Evolutionary conservation across 306 rosid genomes (phyloP).

Genomic region (Acacia crassicarpa): DNA sequence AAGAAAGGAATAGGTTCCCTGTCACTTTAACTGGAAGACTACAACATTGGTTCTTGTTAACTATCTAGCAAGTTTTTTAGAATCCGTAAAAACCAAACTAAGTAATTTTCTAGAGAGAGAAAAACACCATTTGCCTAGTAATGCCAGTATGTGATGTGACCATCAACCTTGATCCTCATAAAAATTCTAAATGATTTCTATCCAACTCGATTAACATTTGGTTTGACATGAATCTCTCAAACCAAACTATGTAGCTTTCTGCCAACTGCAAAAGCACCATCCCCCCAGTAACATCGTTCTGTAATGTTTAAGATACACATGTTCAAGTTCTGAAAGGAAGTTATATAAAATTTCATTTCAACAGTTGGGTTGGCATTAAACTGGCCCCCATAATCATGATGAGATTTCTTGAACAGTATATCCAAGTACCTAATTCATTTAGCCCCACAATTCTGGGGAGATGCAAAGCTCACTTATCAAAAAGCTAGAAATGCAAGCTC

Average conservation of each 20-base stretch:
- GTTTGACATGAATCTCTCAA: not conserved
- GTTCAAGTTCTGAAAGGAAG: not conserved
- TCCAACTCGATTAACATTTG: not conserved
- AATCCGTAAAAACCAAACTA: not conserved
- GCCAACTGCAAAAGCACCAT: not conserved
- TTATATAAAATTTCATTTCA: not conserved
- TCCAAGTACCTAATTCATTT: not conserved
- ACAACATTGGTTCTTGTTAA: conserved; percentile 3
- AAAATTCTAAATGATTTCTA: not conserved
- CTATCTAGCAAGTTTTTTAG: not conserved
- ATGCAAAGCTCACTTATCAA: not conserved
- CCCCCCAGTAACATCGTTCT: not conserved
- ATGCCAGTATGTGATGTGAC: not conserved
- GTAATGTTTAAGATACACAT: not conserved
- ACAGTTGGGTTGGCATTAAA: not conserved
- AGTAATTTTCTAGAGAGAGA: not conserved
- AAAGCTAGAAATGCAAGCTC: not conserved
- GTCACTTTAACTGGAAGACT: conserved; percentile 1
- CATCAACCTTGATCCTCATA: not conserved
- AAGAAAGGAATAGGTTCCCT: not conserved
- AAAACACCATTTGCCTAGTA: not conserved
- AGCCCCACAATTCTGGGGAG: not conserved
- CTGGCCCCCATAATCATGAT: not conserved
- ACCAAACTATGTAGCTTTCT: not conserved
- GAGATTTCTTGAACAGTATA: not conserved